Conservation (phyloP, 768 basidiomycete species). For the Flagelloscypha sp. region DNA sequence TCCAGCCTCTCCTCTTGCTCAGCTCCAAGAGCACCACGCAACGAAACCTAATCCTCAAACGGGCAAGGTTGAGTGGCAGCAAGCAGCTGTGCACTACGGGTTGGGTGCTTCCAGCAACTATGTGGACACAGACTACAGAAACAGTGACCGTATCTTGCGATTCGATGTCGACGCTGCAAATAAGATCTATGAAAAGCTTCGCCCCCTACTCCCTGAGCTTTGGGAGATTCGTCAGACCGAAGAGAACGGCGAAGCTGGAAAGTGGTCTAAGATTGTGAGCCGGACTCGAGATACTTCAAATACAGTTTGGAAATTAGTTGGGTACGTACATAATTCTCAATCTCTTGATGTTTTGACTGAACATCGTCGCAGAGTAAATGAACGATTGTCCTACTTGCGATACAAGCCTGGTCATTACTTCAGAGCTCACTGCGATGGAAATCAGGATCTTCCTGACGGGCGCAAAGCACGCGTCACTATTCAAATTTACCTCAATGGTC, state of each 20-base stretch:
- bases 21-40: no score
- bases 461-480: slow-evolving; percentile 33
- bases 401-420: slow-evolving; percentile 37
- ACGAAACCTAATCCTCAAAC: no score
- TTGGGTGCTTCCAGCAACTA: slow-evolving; percentile 15
- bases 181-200: slow-evolving; percentile 28
- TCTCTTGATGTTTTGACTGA: neutral
- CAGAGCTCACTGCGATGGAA: slow-evolving; percentile 15
- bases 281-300: no score
- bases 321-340: slow-evolving; percentile 17
- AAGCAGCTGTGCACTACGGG: no score
- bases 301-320: slow-evolving; percentile 29
- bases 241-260: no score
- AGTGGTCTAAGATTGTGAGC: no score
- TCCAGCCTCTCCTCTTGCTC: no score
- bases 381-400: slow-evolving; percentile 34
- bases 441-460: no score
- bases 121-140: slow-evolving; percentile 30
- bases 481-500: slow-evolving; percentile 36
- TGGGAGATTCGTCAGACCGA: no score
- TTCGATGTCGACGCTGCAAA: slow-evolving; percentile 26
- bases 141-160: slow-evolving; percentile 30
- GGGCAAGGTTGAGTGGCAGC: no score
- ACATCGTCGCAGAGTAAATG: slow-evolving; percentile 24
- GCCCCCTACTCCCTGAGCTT: slow-evolving; percentile 28